These are phyloP conservation scores for Violaceomyces palustris DNA, from an alignment of 1,284 basidiomycete genomes.

Conservation along the genomic window DNA sequence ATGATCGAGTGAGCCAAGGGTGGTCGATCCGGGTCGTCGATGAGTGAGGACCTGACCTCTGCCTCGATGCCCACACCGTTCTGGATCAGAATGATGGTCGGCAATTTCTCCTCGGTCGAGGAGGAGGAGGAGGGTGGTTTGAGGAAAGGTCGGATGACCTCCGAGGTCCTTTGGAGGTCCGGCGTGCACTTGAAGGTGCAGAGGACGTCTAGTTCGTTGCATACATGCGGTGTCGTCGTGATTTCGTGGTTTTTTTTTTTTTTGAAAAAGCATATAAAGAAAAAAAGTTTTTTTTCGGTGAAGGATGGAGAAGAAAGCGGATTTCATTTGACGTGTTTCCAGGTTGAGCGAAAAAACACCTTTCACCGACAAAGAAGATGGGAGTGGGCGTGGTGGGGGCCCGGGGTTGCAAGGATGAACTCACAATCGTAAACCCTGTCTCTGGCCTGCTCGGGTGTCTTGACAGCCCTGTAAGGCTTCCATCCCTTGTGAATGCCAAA, in stretches of 20 bases:
- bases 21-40: slow-evolving; percentile 33
- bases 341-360: too few relatives aligned
- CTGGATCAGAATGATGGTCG: slow-evolving; percentile 66
- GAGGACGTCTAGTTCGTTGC: slow-evolving; percentile 58
- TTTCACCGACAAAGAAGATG: too few relatives aligned
- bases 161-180: slow-evolving; percentile 62
- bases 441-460: slow-evolving; percentile 61
- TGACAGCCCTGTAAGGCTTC: slow-evolving; percentile 65
- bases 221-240: too few relatives aligned
- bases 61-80: slow-evolving; percentile 72
- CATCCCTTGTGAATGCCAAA: slow-evolving; percentile 62
- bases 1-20: slow-evolving; percentile 26
- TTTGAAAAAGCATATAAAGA: too few relatives aligned
- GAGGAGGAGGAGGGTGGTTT: slow-evolving; percentile 33
- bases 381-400: too few relatives aligned
- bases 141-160: slow-evolving; percentile 62
- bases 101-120: slow-evolving; percentile 47
- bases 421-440: slow-evolving; percentile 63
- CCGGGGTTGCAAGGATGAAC: too few relatives aligned
- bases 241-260: too few relatives aligned
- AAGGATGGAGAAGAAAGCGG: too few relatives aligned
- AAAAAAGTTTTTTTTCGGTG: too few relatives aligned
- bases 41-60: slow-evolving; percentile 62
- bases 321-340: too few relatives aligned
- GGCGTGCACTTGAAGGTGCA: slow-evolving; percentile 70